These are phyloP conservation scores for Sporothrix dimorphospora DNA, from an alignment of 2,329 filamentous ascomycete species.

Conservation along the genomic window DNA sequence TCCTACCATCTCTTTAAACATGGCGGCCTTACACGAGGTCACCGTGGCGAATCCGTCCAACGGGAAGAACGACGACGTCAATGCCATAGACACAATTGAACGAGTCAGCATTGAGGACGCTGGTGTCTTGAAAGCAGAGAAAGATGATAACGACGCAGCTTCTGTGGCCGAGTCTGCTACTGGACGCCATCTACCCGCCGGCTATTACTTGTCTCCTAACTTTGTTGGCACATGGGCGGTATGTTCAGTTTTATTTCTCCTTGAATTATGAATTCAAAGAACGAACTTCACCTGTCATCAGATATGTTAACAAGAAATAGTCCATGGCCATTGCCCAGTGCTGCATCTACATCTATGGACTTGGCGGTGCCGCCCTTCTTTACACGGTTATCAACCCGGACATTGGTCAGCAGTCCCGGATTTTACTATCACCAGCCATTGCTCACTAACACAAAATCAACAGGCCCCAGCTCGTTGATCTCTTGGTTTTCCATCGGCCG, in stretches of 20 bases:
- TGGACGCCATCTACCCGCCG: not conserved
- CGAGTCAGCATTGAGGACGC: not conserved
- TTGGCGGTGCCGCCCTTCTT: not conserved
- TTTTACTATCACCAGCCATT: not conserved
- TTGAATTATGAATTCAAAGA: not conserved
- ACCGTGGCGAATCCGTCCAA: not conserved
- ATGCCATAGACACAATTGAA: not conserved
- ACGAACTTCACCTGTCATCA: not conserved
- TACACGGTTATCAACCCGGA: not conserved
- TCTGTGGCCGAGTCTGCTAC: not conserved
- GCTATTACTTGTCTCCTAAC: not conserved
- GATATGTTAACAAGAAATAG: not conserved
- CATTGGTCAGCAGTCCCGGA: not conserved
- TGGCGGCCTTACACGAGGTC: not conserved
- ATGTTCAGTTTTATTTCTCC: not conserved
- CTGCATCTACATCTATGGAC: slow-evolving; percentile 3
- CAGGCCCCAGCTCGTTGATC: not conserved
- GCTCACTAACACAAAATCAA: not conserved
- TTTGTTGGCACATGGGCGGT: not conserved
- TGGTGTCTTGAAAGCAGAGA: not conserved
- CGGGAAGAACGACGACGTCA: not conserved
- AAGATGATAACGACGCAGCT: not conserved
- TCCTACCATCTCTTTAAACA: not conserved
- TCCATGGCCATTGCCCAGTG: not conserved
- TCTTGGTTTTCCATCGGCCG: not conserved